Base-by-base conservation (phyloP, 169 alveolate genomes). In the Theileria equi region DNA sequence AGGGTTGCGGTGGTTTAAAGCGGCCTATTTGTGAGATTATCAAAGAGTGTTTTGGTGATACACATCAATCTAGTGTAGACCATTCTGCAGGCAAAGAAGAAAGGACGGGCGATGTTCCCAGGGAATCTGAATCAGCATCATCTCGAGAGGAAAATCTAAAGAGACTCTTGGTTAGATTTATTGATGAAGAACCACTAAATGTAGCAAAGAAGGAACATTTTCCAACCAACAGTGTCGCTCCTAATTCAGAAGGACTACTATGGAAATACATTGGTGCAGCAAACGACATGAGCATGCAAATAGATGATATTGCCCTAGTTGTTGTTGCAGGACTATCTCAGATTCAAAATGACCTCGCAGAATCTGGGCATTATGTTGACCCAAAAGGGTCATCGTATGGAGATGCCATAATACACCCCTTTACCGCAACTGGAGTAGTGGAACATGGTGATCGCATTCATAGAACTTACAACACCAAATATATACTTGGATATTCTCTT, bases 221-320 rank as follows among this genome's bases (percentile, higher is more conserved):
- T 13, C 11, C 36, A 13, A 34, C 23, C 13, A 38, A 38, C n/a
- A 13, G 13, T 13, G 45, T 13, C n/a, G 13, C 45, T 13, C n/a
- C 13, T 38, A 13, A 13, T 38, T 13, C 13, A 13, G 45, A 28
- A 31, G 67, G 57, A 25, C 44, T 21, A 59, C 44, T 47, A 44
- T 70, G 81, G 81, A 70, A 70, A 55, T 70, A 44, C 41, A 59
- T 70, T 4, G 74, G 61, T 29, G 63, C 74, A 10, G 65, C 81
- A 16, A 59, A 57, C 35, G 81, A 70, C 28, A 59, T 70, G 0
- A n/a, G 48, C 13, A 0, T 13, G 13, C 81, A 70, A 16, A 63
- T 58, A 26, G 48, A 10, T 25, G 47, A 41, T 35, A 25, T 74
- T 6, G 78, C 41, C 19, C 50, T 60, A 40, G 50, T 58, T 28